Percentiles rank a stretch among this genome's conserved stretches.
phyloP scores from a whole-genome alignment of 202 grass and related monocot genomes.

The Saccharum hybrid region DNA sequence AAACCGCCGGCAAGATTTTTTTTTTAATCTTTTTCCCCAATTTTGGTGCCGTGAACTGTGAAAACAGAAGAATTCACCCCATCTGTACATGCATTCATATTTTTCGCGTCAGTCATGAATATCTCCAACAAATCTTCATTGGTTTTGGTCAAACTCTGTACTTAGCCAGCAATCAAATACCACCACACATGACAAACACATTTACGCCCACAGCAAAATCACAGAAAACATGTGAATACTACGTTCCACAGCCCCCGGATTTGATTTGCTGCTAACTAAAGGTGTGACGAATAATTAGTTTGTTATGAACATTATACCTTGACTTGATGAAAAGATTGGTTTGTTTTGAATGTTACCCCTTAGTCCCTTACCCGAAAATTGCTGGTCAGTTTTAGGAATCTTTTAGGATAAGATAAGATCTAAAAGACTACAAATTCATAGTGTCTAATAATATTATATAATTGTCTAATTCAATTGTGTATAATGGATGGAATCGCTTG shows the following conservation, averaged over 20 bases:
- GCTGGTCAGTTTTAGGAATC: background rate
- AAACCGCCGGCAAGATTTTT: background rate
- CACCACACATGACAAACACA: background rate
- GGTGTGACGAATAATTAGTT: background rate
- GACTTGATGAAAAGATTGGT: background rate
- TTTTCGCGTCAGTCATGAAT: constrained; percentile 29
- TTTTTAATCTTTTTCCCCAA: background rate
- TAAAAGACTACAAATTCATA: constrained; percentile 23
- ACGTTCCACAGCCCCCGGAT: background rate
- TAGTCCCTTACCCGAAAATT: background rate
- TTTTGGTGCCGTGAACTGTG: constrained; percentile 51
- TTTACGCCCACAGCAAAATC: background rate
- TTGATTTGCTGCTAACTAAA: background rate
- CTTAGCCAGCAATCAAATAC: background rate
- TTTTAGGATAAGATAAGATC: background rate
- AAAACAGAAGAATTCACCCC: constrained; percentile 42
- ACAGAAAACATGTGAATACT: background rate
- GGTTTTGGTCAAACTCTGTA: background rate
- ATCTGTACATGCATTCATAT: constrained; percentile 46
- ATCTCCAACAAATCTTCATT: background rate
- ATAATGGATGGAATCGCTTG: background rate
- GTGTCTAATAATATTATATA: background rate
- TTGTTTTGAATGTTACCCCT: background rate
- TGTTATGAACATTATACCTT: background rate
- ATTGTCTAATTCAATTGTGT: background rate